Percentiles rank a stretch among this genome's conserved stretches.
phyloP scores from a whole-genome alignment of 208 protist genomes.

The Crithidia mellificae region DNA sequence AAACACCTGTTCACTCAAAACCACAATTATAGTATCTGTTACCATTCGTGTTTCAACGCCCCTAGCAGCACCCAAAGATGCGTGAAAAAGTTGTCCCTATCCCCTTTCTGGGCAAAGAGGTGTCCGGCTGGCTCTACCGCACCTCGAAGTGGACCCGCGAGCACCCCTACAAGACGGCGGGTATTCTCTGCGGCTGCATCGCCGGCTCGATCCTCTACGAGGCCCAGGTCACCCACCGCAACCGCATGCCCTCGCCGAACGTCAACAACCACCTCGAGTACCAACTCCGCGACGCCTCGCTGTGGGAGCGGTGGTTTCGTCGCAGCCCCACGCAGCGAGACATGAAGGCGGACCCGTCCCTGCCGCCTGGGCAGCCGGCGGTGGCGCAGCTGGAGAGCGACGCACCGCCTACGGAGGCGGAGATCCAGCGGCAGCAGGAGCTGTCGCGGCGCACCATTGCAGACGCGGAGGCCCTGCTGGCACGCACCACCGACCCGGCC shows the following conservation, averaged over 20 bases:
- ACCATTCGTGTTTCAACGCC: too few species aligned
- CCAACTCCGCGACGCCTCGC: slow-evolving; percentile 50
- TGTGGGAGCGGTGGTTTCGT: slow-evolving; percentile 37
- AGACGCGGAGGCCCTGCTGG: slow-evolving; percentile 60
- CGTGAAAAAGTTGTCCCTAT: slow-evolving; percentile 85
- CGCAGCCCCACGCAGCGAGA: slow-evolving; percentile 11
- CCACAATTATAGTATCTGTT: too few species aligned
- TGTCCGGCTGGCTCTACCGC: slow-evolving; percentile 83
- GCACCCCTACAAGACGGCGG: slow-evolving; percentile 57
- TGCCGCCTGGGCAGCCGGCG: not conserved
- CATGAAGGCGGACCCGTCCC: slow-evolving; percentile 14
- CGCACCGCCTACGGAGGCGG: slow-evolving; percentile 7
- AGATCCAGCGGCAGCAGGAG: slow-evolving; percentile 19
- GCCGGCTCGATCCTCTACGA: slow-evolving; percentile 73
- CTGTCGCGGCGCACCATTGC: slow-evolving; percentile 39
- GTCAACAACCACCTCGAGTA: slow-evolving; percentile 88
- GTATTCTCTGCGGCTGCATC: slow-evolving; percentile 48
- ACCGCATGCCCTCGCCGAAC: slow-evolving; percentile 79
- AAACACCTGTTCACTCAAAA: too few species aligned
- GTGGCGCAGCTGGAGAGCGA: not conserved
- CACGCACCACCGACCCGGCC: slow-evolving; percentile 40
- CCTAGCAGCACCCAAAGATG: slow-evolving; percentile 34
- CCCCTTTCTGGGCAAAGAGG: slow-evolving; percentile 76
- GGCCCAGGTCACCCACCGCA: slow-evolving; percentile 76
- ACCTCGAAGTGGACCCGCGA: slow-evolving; percentile 67